phyloP scores from a whole-genome alignment of 805 yeast species.

The Pichia exigua region DNA sequence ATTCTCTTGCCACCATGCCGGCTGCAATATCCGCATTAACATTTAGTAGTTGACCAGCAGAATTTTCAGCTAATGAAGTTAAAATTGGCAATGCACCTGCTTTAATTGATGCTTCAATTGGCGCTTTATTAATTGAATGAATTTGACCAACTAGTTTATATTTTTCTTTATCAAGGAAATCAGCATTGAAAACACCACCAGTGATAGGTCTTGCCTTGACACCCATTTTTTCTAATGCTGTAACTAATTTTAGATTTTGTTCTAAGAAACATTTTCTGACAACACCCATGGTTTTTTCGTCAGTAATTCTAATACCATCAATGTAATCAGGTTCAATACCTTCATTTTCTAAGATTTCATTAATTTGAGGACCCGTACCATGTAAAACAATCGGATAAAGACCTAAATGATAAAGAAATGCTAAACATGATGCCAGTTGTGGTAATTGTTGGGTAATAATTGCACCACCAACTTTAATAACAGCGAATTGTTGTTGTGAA shows the following conservation, averaged over 20 bases:
- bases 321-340: constrained; percentile 94
- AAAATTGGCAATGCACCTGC: constrained; percentile 96
- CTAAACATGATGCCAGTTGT: constrained; percentile 90
- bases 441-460: constrained; percentile 91
- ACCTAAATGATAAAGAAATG: constrained; percentile 95
- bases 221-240: constrained; percentile 93
- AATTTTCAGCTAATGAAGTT: constrained; percentile 94
- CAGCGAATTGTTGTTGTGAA: constrained; percentile 94
- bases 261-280: constrained; percentile 93
- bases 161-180: constrained; percentile 81
- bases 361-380: constrained; percentile 99
- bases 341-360: constrained; percentile 83
- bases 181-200: constrained; percentile 93
- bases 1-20: constrained; percentile 92
- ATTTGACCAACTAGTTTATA: constrained; percentile 91
- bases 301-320: constrained; percentile 95
- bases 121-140: constrained; percentile 75
- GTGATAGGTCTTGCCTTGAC: constrained; percentile 98
- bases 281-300: constrained; percentile 88
- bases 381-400: constrained; percentile 93
- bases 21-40: constrained; percentile 99
- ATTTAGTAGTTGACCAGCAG: constrained; percentile 92
- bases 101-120: constrained; percentile 87
- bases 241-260: constrained; percentile 89
- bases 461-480: constrained; percentile 98